Evolutionary conservation across 495 filamentous ascomycete genomes (phyloP).

Genomic region (Xylaria palmicola): DNA sequence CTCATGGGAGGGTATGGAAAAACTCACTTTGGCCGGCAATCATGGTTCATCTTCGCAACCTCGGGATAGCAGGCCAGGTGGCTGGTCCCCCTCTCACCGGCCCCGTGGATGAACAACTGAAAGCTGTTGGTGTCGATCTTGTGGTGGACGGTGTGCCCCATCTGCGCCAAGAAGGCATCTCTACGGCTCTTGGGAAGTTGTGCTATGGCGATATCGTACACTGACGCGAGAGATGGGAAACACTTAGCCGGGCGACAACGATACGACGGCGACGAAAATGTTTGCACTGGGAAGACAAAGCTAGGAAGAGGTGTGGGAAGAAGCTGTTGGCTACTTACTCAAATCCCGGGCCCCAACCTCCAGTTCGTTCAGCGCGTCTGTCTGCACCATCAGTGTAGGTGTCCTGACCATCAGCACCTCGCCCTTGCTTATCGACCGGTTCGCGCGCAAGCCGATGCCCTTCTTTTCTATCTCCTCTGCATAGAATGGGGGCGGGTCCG

Average conservation of each 20-base stretch:
- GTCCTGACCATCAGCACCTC: conserved; percentile 38
- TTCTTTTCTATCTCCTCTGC: conserved; percentile 35
- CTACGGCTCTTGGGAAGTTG: conserved; percentile 24
- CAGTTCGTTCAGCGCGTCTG: conserved; percentile 27
- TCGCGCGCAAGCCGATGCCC: conserved; percentile 41
- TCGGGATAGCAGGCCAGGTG: conserved; percentile 41
- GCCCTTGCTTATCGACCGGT: conserved; percentile 35
- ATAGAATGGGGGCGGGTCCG: conserved; percentile 25
- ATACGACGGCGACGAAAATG: too few species aligned
- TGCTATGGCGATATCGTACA: conserved; percentile 34
- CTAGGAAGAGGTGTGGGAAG: not conserved
- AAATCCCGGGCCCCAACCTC: conserved; percentile 5
- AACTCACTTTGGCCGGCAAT: conserved; percentile 47
- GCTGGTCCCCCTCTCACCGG: conserved; percentile 20
- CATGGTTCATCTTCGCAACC: conserved; percentile 41
- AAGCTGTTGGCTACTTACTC: conserved; percentile 1
- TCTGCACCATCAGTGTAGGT: conserved; percentile 34
- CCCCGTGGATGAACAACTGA: conserved; percentile 35
- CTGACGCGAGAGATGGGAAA: not conserved
- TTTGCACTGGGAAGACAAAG: not conserved
- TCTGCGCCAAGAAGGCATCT: conserved; percentile 33
- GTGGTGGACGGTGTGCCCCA: conserved; percentile 28
- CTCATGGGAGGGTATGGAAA: too few species aligned
- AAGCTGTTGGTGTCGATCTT: conserved; percentile 45
- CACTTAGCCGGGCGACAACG: too few species aligned